Evolutionary conservation across 257 asterid species (phyloP).

Genomic region (Paraleonurus japonicus): DNA sequence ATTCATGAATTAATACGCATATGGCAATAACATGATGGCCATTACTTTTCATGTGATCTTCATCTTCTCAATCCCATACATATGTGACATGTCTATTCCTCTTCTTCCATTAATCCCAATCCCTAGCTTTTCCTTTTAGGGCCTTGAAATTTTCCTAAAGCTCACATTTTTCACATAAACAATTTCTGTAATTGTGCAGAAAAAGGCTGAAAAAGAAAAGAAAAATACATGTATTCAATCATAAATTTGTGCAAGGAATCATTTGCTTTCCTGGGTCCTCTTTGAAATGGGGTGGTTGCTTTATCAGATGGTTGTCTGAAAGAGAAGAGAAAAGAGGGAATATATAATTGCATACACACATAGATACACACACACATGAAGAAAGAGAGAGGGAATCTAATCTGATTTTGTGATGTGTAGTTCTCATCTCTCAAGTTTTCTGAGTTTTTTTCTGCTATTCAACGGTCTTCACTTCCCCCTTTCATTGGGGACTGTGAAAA

Average conservation of each 20-base stretch:
- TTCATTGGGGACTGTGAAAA: constrained; percentile 59
- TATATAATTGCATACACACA: constrained; percentile 19
- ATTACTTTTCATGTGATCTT: constrained; percentile 57
- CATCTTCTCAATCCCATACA: constrained; percentile 54
- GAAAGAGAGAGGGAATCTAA: constrained; percentile 42
- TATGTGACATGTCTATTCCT: constrained; percentile 16
- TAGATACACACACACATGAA: background rate
- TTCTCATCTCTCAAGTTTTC: constrained; percentile 39
- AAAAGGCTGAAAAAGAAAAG: background rate
- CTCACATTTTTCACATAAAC: constrained; percentile 19
- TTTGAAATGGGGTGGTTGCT: constrained; percentile 56
- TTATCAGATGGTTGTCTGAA: constrained; percentile 53
- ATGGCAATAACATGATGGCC: constrained; percentile 39
- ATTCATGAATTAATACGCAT: constrained; percentile 7
- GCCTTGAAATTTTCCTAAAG: constrained; percentile 42
- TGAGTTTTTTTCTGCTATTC: constrained; percentile 45
- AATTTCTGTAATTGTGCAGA: background rate
- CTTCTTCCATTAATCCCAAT: constrained; percentile 27
- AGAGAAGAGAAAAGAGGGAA: constrained; percentile 33
- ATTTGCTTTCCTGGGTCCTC: constrained; percentile 53
- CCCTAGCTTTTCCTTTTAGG: constrained; percentile 37
- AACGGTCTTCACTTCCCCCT: constrained; percentile 55
- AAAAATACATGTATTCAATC: constrained; percentile 17
- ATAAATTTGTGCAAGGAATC: constrained; percentile 39
- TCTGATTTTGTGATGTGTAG: constrained; percentile 50